Conservation (phyloP, 2,329 filamentous ascomycete species). For the Penicillium sp. region DNA sequence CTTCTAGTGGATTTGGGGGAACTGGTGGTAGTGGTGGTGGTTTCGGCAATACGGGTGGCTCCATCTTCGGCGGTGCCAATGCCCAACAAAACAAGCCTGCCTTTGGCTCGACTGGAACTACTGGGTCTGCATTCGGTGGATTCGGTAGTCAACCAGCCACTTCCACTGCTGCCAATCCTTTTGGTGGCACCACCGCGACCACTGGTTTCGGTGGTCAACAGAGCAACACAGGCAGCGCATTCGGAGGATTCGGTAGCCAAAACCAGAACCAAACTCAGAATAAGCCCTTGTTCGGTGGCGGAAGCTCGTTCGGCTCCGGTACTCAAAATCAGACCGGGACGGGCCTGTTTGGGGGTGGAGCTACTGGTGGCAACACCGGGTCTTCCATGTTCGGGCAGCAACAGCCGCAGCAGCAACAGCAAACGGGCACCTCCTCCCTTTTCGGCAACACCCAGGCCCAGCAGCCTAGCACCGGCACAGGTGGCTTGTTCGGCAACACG, state of each 20-base stretch:
- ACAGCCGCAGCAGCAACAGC: constrained; percentile 35
- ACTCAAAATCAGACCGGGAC: constrained; percentile 39
- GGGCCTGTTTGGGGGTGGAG: constrained; percentile 42
- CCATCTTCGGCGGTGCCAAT: constrained; percentile 40
- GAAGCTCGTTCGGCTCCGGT: constrained; percentile 39
- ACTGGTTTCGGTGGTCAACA: constrained; percentile 42
- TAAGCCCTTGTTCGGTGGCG: constrained; percentile 24
- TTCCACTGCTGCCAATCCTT: constrained; percentile 36
- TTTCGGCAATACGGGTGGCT: constrained; percentile 19
- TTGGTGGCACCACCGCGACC: constrained; percentile 37
- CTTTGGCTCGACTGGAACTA: constrained; percentile 28
- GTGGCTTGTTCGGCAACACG: constrained; percentile 44
- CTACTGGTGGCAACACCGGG: constrained; percentile 6
- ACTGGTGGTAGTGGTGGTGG: constrained; percentile 15
- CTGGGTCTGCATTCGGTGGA: constrained; percentile 14
- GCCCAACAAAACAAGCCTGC: constrained; percentile 32
- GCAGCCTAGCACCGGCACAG: constrained; percentile 33
- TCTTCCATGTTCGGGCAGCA: constrained; percentile 32
- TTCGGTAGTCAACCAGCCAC: constrained; percentile 31
- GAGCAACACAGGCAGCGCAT: constrained; percentile 23
- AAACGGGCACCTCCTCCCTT: constrained; percentile 31
- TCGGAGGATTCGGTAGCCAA: constrained; percentile 37
- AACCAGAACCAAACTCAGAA: constrained; percentile 35
- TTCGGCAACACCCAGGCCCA: constrained; percentile 35
- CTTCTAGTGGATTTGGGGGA: constrained; percentile 21